Conservation (phyloP, 352 stramenopile genomes). For the Phytophthora sansomeana region DNA sequence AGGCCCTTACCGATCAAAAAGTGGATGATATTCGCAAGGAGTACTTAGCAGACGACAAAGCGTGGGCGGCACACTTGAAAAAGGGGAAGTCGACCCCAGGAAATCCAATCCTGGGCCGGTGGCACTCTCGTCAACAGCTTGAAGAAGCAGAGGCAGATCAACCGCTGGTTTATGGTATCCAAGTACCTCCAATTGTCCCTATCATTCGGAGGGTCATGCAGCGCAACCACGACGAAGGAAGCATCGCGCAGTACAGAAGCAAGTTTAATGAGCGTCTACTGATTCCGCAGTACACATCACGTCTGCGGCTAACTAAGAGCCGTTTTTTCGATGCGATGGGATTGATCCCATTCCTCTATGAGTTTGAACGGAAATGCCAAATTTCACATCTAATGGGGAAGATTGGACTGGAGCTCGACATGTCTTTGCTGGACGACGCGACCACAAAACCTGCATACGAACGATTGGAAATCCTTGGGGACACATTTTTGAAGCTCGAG, state of each 20-base stretch:
- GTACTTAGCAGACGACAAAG: slow-evolving; percentile 56
- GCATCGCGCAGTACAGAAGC: slow-evolving; percentile 57
- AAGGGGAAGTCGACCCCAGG: slow-evolving; percentile 69
- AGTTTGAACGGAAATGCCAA: slow-evolving; percentile 91
- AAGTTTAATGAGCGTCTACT: slow-evolving; percentile 86
- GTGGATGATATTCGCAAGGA: slow-evolving; percentile 55
- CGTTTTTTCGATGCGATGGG: slow-evolving; percentile 85
- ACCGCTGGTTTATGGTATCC: slow-evolving; percentile 70
- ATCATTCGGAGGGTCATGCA: slow-evolving; percentile 88
- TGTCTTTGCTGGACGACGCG: slow-evolving; percentile 77
- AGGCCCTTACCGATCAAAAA: slow-evolving; percentile 48
- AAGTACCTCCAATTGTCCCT: slow-evolving; percentile 79
- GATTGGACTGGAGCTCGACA: slow-evolving; percentile 81
- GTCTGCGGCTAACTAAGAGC: slow-evolving; percentile 69
- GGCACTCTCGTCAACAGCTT: slow-evolving; percentile 74
- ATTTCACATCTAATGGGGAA: slow-evolving; percentile 87
- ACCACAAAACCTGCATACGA: slow-evolving; percentile 90
- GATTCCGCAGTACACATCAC: slow-evolving; percentile 74
- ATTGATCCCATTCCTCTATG: slow-evolving; percentile 84
- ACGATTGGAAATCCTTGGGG: slow-evolving; percentile 82
- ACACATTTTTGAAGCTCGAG: slow-evolving; percentile 89
- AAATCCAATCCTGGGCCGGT: slow-evolving; percentile 82
- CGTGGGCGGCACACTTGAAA: slow-evolving; percentile 66
- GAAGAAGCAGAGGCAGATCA: slow-evolving; percentile 63
- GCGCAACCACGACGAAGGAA: slow-evolving; percentile 69